Percentiles rank a stretch among this genome's conserved stretches.
Conservation (phyloP, 495 filamentous ascomycete species). For the Penicillium coffeae region DNA sequence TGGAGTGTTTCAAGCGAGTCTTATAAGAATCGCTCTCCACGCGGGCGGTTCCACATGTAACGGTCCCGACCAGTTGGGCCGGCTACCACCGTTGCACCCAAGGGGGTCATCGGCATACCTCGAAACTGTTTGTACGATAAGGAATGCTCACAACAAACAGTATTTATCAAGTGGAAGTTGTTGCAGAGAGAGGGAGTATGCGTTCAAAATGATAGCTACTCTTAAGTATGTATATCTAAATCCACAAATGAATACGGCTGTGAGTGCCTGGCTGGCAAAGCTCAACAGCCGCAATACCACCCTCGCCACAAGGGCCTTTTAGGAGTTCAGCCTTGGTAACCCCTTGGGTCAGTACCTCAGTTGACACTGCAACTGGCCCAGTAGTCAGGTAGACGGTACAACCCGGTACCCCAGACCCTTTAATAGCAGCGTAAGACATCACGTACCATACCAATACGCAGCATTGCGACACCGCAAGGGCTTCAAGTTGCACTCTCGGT, state of each 20-base stretch:
- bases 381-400: not conserved
- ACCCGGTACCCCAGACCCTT: not conserved
- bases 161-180: too few relatives aligned
- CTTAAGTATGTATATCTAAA: too few relatives aligned
- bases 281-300: constrained; percentile 1
- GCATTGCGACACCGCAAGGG: constrained; percentile 28
- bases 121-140: not conserved
- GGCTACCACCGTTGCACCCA: constrained; percentile 46
- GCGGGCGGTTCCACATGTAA: constrained; percentile 32
- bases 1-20: not conserved
- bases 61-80: constrained; percentile 32
- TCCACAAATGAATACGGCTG: too few relatives aligned
- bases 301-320: not conserved
- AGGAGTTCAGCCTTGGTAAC: not conserved
- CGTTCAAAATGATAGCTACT: too few relatives aligned
- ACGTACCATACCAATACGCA: constrained; percentile 22
- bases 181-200: too few relatives aligned
- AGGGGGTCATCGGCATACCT: constrained; percentile 31
- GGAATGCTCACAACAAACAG: too few relatives aligned
- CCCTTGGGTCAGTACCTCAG: too few relatives aligned
- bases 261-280: too few relatives aligned
- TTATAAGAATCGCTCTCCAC: not conserved
- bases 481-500: constrained; percentile 27
- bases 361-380: not conserved
- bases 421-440: too few relatives aligned